Percentiles rank a stretch among this genome's conserved stretches.
These are phyloP conservation scores for Trametes sp. DNA, from an alignment of 1,284 basidiomycete species.

Conservation along the genomic window DNA sequence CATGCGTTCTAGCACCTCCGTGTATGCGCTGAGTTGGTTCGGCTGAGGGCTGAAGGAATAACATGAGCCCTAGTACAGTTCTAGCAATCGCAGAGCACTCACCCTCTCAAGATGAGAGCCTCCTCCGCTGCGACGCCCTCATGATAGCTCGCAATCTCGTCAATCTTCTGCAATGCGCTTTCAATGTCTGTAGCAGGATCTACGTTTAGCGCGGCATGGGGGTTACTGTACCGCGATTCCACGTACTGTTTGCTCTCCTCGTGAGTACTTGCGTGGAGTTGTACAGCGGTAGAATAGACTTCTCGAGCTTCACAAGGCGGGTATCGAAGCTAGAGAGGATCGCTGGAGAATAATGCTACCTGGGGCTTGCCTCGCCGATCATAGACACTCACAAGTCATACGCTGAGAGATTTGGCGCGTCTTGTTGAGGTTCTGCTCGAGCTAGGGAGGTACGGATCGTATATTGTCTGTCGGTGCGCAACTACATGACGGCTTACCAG, in stretches of 20 bases:
- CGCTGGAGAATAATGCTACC: slow-evolving; percentile 49
- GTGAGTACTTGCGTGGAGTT: slow-evolving; percentile 78
- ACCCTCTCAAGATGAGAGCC: slow-evolving; percentile 79
- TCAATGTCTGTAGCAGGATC: slow-evolving; percentile 68
- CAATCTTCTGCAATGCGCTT: slow-evolving; percentile 75
- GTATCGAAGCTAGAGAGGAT: slow-evolving; percentile 82
- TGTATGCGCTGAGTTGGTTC: slow-evolving; percentile 68
- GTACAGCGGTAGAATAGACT: slow-evolving; percentile 80
- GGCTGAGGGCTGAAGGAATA: slow-evolving; percentile 63
- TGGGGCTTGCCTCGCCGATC: background rate
- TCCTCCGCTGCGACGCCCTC: slow-evolving; percentile 82
- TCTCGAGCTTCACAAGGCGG: slow-evolving; percentile 79
- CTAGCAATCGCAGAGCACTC: slow-evolving; percentile 37
- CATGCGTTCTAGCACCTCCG: slow-evolving; percentile 73
- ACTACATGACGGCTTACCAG: slow-evolving; percentile 52
- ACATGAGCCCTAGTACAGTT: background rate
- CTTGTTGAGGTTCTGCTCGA: slow-evolving; percentile 86
- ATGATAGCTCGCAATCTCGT: slow-evolving; percentile 76
- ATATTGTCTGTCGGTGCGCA: background rate
- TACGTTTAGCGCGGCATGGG: background rate
- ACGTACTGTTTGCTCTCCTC: slow-evolving; percentile 69
- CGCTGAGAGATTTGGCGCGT: slow-evolving; percentile 81
- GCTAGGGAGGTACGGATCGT: slow-evolving; percentile 46
- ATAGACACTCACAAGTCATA: slow-evolving; percentile 72
- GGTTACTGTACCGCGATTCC: background rate